Percentiles rank a stretch among this genome's conserved stretches.
Evolutionary conservation across 108 stramenopile genomes (phyloP).

Genomic region (Conticribra guillardii): DNA sequence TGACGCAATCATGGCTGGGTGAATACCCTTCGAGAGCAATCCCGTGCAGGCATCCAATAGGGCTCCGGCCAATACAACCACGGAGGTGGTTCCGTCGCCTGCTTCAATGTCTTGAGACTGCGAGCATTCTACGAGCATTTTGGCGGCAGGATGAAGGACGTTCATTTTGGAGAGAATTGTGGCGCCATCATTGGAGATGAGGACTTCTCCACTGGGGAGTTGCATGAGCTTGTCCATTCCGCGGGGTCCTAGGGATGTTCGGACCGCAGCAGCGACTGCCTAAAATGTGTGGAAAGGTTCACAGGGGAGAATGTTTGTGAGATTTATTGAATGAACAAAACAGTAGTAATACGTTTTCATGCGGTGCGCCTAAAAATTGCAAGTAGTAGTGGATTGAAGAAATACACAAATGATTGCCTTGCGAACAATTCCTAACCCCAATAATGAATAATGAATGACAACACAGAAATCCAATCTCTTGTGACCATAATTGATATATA

Average conservation of each 20-base stretch:
- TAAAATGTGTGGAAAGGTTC: constrained; percentile 3
- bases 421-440: no score
- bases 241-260: constrained; percentile 96
- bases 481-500: no score
- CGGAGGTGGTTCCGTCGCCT: constrained; percentile 95
- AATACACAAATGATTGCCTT: no score
- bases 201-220: constrained; percentile 91
- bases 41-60: constrained; percentile 90
- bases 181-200: constrained; percentile 99
- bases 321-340: neutral
- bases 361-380: no score
- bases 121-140: constrained; percentile 98
- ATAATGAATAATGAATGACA: no score
- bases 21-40: constrained; percentile 92
- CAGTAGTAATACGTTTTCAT: no score
- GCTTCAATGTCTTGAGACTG: constrained; percentile 99
- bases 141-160: constrained; percentile 98
- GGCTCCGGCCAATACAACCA: constrained; percentile 98
- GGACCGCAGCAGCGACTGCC: constrained; percentile 97
- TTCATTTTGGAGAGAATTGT: constrained; percentile 97
- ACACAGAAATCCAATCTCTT: no score
- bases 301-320: neutral
- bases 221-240: constrained; percentile 99
- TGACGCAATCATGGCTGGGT: constrained; percentile 95
- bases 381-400: no score